Base-by-base conservation (phyloP, 2,329 filamentous ascomycete genomes). In the Cytospora piceicola region DNA sequence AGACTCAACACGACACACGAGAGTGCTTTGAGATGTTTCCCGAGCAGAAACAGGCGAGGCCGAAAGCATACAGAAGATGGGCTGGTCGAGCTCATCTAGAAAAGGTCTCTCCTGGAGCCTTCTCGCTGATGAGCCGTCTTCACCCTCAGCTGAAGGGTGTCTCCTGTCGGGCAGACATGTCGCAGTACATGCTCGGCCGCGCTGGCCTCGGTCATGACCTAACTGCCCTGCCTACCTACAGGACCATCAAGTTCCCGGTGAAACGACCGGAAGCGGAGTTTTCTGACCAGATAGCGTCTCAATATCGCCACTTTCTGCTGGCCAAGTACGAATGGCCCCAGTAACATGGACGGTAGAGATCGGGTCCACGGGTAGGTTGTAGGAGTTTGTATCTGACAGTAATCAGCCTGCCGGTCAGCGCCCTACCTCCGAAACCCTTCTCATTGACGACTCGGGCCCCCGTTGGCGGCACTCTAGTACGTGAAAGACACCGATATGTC, bases 11-110 rank as follows among this genome's bases (percentile, higher is more conserved):
- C 14, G 20, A 17, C 53, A n/a, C n/a, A 29, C 30, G 39, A 14
- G 22, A 52, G 15, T 63, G 61, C 53, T 57, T 63, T 36, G 39
- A 57, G 8, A 52, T 29, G 7, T 63, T 57, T 11, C 61, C 61
- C 20, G 61, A 63, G 53, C 53, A 36, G 17, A 63, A 63, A 27
- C 11, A 29, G 39, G 61, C 29, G n/a, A 22, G 49, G 14, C 54
- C 53, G 11, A 27, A 30, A 22, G 39, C 34, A 34, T 63, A 63
- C 24, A 46, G 22, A 9, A 32, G 24, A 15, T 63, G 49, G 30
- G 4, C 11, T 15, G 61, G 29, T 24, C 30, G 39, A 8, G 4
- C 4, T 1, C 24, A n/a, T 24, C 53, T 57, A 20, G 53, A 63
- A 34, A 51, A 24, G 61, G 17, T 57, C n/a, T 24, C 27, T 1